Conservation (phyloP, 495 filamentous ascomycete species). For the Hyaloscypha finlandica region DNA sequence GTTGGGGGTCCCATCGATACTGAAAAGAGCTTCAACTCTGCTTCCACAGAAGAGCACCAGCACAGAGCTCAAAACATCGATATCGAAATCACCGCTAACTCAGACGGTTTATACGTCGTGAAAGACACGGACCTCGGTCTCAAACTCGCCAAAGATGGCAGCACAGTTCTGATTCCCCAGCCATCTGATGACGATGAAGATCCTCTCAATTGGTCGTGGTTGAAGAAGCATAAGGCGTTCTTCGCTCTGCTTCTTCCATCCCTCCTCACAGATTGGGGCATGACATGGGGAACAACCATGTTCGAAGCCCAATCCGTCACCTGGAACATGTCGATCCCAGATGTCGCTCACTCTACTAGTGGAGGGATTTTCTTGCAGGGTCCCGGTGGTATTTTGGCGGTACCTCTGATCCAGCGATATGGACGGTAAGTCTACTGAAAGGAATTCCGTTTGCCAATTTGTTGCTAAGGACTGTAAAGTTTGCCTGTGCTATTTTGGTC, state of each 20-base stretch:
- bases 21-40: neutral
- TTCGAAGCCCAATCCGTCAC: slow-evolving; percentile 49
- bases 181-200: slow-evolving; percentile 22
- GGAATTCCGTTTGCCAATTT: neutral
- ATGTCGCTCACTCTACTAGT: slow-evolving; percentile 48
- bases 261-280: slow-evolving; percentile 41
- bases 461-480: slow-evolving; percentile 11
- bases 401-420: slow-evolving; percentile 50
- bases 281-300: slow-evolving; percentile 53
- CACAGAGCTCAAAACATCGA: slow-evolving; percentile 1
- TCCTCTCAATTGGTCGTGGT: slow-evolving; percentile 24
- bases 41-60: slow-evolving; percentile 3
- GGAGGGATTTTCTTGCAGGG: slow-evolving; percentile 55
- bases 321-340: slow-evolving; percentile 46
- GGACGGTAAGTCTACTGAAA: slow-evolving; percentile 39
- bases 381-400: slow-evolving; percentile 53
- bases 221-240: slow-evolving; percentile 17
- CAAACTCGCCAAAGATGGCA: slow-evolving; percentile 19
- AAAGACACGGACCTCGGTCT: slow-evolving; percentile 1
- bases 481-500: slow-evolving; percentile 53
- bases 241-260: slow-evolving; percentile 22
- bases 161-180: slow-evolving; percentile 26
- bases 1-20: neutral
- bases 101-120: slow-evolving; percentile 13
- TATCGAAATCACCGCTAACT: neutral